Percentiles rank a stretch among this genome's conserved stretches.
These are phyloP conservation scores for Chrysanthemum seticuspe DNA, from an alignment of 129 eudicot genomes.

Conservation along the genomic window DNA sequence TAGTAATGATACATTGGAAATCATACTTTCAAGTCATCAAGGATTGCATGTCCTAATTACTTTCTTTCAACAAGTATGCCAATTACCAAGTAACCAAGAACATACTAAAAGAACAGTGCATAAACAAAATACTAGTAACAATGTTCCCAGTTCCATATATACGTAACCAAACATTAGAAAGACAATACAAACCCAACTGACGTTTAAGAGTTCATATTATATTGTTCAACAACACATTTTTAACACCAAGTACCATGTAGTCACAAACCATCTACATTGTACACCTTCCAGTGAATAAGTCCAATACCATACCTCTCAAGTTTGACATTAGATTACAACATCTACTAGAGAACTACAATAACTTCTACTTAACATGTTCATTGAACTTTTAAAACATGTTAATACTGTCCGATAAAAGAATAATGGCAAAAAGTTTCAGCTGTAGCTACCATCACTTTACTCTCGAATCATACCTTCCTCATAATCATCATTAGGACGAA, in stretches of 20 bases:
- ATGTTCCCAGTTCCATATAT: not conserved
- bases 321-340: not conserved
- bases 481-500: constrained; percentile 43
- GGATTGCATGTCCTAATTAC: no score
- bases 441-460: constrained; percentile 10
- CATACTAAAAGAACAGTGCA: not conserved
- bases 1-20: no score
- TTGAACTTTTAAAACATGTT: constrained; percentile 10
- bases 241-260: not conserved
- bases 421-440: not conserved
- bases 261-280: constrained; percentile 26
- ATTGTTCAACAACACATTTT: constrained; percentile 18
- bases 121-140: not conserved
- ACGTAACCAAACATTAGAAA: not conserved
- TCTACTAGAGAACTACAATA: not conserved
- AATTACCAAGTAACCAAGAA: no score
- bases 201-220: not conserved
- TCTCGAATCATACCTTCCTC: constrained; percentile 63
- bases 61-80: no score
- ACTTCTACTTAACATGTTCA: constrained; percentile 1
- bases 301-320: not conserved
- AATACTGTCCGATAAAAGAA: constrained; percentile 6
- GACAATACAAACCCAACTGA: not conserved
- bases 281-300: not conserved
- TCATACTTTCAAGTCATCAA: no score